phyloP scores from a whole-genome alignment of 139 green algal genomes.

The Chlorella sp. region DNA sequence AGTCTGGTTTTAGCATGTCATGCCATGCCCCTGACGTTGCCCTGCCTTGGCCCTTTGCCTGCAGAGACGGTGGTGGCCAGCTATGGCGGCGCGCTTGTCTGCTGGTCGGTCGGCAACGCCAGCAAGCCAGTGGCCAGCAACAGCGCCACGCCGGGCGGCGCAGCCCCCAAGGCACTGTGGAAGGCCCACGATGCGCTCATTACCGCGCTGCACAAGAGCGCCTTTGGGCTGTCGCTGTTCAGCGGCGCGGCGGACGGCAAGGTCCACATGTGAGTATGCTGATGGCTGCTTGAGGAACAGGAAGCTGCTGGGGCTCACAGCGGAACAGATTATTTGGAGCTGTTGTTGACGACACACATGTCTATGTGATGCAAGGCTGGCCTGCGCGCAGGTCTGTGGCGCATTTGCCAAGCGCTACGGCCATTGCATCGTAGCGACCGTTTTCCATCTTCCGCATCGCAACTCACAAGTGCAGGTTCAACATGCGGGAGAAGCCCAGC shows the following conservation, averaged over 20 bases:
- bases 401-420: too few relatives aligned
- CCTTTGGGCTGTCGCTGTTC: slow-evolving; percentile 50
- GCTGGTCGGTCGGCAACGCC: slow-evolving; percentile 43
- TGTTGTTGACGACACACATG: background rate
- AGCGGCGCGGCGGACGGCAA: slow-evolving; percentile 62
- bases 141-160: background rate
- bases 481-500: slow-evolving; percentile 26
- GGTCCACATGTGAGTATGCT: slow-evolving; percentile 50
- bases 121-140: slow-evolving; percentile 23
- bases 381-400: too few relatives aligned
- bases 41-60: background rate
- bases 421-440: too few relatives aligned
- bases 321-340: background rate
- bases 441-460: too few relatives aligned
- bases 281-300: background rate
- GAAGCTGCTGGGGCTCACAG: background rate
- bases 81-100: slow-evolving; percentile 55
- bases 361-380: background rate
- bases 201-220: slow-evolving; percentile 54
- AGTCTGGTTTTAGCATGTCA: too few relatives aligned
- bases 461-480: slow-evolving; percentile 12
- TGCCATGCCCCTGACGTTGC: background rate
- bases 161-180: slow-evolving; percentile 52
- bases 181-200: slow-evolving; percentile 57
- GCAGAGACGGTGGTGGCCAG: slow-evolving; percentile 15